phyloP scores from a whole-genome alignment of 108 stramenopile genomes.

The Nannochloropsis salina region DNA sequence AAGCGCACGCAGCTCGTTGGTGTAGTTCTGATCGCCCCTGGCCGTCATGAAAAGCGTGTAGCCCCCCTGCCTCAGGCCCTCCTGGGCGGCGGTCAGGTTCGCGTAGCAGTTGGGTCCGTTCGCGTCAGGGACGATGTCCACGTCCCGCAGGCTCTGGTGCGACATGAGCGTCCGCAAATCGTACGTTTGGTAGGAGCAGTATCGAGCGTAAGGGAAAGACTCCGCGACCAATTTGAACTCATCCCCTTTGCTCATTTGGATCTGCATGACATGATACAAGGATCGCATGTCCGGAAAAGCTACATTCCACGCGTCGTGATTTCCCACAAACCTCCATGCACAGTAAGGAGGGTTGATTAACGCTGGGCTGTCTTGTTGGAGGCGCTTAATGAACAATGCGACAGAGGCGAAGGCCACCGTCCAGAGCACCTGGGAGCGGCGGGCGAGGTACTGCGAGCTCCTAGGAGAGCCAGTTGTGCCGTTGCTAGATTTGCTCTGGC shows the following conservation, averaged over 20 bases:
- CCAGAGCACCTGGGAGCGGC: conserved; percentile 8
- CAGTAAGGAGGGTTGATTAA: not conserved
- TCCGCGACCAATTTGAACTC: not conserved
- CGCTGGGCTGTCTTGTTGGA: not conserved
- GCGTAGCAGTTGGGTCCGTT: conserved; percentile 17
- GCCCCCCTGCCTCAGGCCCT: not conserved
- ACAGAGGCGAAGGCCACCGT: not conserved
- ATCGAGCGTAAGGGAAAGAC: not conserved
- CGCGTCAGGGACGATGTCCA: not conserved
- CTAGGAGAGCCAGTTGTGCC: not conserved
- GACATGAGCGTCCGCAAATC: conserved; percentile 12
- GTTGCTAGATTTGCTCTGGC: not conserved
- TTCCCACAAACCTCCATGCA: conserved; percentile 1
- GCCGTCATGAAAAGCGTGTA: not conserved
- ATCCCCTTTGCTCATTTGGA: conserved; percentile 1
- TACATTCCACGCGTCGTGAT: conserved; percentile 15
- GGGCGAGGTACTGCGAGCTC: not conserved
- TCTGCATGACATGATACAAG: conserved; percentile 2
- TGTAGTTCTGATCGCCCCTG: not conserved
- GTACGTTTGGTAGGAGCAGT: not conserved
- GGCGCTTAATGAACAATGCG: not conserved
- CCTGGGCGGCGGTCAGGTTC: not conserved
- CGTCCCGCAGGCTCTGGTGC: not conserved
- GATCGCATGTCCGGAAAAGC: not conserved
- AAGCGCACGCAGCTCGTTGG: not conserved